Conservation (phyloP, 371 early-diverging fungal genomes). For the Umbelopsis sp. region DNA sequence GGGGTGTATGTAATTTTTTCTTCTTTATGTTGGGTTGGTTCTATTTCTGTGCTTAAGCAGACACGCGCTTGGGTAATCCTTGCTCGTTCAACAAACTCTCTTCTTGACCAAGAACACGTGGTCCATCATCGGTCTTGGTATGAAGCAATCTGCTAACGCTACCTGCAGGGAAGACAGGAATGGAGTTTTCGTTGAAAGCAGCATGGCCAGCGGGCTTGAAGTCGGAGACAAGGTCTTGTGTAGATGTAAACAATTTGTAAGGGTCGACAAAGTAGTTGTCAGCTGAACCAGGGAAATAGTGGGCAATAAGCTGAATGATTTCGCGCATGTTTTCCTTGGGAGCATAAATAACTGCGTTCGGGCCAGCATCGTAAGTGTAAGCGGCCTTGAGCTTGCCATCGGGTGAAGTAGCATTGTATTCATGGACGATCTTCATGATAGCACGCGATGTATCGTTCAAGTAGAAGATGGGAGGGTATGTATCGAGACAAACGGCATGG, state of each 20-base stretch:
- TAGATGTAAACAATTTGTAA: constrained; percentile 48
- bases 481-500: constrained; percentile 95
- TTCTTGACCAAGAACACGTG: constrained; percentile 68
- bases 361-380: constrained; percentile 98
- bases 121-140: constrained; percentile 92
- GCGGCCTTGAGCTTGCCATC: constrained; percentile 72
- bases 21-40: neutral
- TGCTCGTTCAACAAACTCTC: constrained; percentile 65
- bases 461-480: constrained; percentile 95
- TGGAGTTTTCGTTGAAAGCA: constrained; percentile 56
- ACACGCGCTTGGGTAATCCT: constrained; percentile 56
- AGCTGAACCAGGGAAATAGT: constrained; percentile 79
- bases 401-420: constrained; percentile 76
- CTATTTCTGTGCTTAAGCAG: neutral
- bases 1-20: neutral
- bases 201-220: constrained; percentile 49
- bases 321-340: constrained; percentile 79
- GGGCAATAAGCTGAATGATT: constrained; percentile 79
- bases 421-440: constrained; percentile 84
- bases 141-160: constrained; percentile 87
- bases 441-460: constrained; percentile 92
- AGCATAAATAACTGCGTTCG: constrained; percentile 97
- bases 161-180: constrained; percentile 70
- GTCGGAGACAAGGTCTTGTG: constrained; percentile 37
- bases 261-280: constrained; percentile 67